A percentile compares a stretch with the other conserved stretches of the same genome.
Conservation (phyloP, 805 yeast genomes). For the Sugiyamaella smithiae region DNA sequence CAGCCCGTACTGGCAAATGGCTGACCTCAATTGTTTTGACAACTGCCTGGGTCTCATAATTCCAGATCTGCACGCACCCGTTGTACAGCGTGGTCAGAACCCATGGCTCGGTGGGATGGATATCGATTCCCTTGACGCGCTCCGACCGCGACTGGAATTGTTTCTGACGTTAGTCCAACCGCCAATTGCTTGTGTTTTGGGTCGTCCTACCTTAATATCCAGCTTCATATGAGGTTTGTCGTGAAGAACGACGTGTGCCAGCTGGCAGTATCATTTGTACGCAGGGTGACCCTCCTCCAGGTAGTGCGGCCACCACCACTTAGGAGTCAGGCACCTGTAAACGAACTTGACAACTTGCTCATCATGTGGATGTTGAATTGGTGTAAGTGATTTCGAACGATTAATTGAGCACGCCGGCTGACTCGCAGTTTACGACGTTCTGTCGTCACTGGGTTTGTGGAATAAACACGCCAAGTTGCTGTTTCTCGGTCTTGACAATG, state of each 20-base stretch:
- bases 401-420: background rate
- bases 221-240: slow-evolving; percentile 41
- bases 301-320: too few species aligned
- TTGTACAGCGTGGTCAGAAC: slow-evolving; percentile 84
- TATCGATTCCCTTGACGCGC: slow-evolving; percentile 95
- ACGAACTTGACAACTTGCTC: slow-evolving; percentile 1
- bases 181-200: slow-evolving; percentile 34
- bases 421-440: slow-evolving; percentile 56
- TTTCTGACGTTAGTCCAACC: slow-evolving; percentile 43
- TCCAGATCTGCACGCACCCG: slow-evolving; percentile 91
- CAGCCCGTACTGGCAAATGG: slow-evolving; percentile 95
- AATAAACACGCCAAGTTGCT: slow-evolving; percentile 95
- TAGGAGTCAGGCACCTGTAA: too few species aligned
- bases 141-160: slow-evolving; percentile 89
- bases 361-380: slow-evolving; percentile 47
- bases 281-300: background rate
- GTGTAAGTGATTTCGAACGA: slow-evolving; percentile 36
- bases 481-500: slow-evolving; percentile 95
- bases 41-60: slow-evolving; percentile 76
- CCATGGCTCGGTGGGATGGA: slow-evolving; percentile 99
- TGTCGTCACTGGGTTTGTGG: slow-evolving; percentile 77
- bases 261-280: background rate
- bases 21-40: slow-evolving; percentile 92
- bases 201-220: slow-evolving; percentile 45
- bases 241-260: slow-evolving; percentile 2